phyloP scores from a whole-genome alignment of 2,329 filamentous ascomycete species.

The Fusarium sp. region DNA sequence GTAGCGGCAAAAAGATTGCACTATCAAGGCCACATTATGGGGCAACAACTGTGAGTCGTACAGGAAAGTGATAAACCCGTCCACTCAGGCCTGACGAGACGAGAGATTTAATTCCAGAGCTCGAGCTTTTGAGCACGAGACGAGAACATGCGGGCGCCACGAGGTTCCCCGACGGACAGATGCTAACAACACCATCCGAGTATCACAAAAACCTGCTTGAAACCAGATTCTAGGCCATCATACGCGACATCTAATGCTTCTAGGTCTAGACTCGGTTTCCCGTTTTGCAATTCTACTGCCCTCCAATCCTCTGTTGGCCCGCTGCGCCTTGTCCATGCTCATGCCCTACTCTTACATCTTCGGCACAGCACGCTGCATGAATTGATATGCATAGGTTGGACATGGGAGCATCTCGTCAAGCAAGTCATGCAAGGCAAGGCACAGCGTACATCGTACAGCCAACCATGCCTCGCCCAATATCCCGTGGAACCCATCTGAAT shows the following conservation, averaged over 20 bases:
- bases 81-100: conserved; percentile 20
- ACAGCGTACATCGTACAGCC: conserved; percentile 11
- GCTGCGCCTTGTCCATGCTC: background rate
- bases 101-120: conserved; percentile 40
- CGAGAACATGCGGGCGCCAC: conserved; percentile 8
- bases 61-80: conserved; percentile 13
- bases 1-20: conserved; percentile 33
- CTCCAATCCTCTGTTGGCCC: conserved; percentile 17
- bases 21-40: conserved; percentile 35
- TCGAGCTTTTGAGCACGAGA: conserved; percentile 31
- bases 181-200: conserved; percentile 12
- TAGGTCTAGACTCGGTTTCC: conserved; percentile 4
- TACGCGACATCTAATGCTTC: conserved; percentile 7
- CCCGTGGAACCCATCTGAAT: conserved; percentile 18
- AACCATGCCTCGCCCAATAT: conserved; percentile 7
- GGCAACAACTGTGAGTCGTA: conserved; percentile 35
- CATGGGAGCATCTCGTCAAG: conserved; percentile 26
- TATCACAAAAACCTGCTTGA: conserved; percentile 33
- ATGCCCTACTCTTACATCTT: conserved; percentile 25
- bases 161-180: background rate
- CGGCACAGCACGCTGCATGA: conserved; percentile 27
- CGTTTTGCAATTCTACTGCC: conserved; percentile 19
- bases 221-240: conserved; percentile 14
- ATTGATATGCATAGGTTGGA: conserved; percentile 33
- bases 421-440: conserved; percentile 19